A percentile compares a stretch with the other conserved stretches of the same genome.
Conservation (phyloP, 2,329 filamentous ascomycete species). For the Westerdykella aurantiaca region DNA sequence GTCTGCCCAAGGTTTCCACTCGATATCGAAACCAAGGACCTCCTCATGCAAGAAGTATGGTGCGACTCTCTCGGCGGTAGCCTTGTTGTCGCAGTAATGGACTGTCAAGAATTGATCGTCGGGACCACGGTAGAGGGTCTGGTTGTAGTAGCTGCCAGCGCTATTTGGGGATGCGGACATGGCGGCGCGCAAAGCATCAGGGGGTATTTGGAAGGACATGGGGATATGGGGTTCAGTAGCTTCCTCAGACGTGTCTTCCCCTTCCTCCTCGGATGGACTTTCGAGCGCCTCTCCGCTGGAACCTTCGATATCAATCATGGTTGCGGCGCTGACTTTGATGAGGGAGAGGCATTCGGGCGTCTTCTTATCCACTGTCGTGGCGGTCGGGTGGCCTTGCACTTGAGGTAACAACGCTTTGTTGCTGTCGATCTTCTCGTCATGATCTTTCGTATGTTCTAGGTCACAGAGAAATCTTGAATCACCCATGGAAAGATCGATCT, state of each 20-base stretch:
- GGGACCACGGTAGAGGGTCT: slow-evolving; percentile 59
- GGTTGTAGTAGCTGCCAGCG: slow-evolving; percentile 55
- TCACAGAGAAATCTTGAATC: no score
- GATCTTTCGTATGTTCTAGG: no score
- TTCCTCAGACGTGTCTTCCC: slow-evolving; percentile 2
- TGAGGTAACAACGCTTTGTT: no score
- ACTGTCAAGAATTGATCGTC: slow-evolving; percentile 55
- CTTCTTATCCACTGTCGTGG: no score
- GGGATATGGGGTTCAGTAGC: slow-evolving; percentile 13
- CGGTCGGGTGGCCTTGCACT: no score
- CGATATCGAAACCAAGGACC: slow-evolving; percentile 80
- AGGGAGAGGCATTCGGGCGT: no score
- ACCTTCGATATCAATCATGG: no score
- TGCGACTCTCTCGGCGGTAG: slow-evolving; percentile 63
- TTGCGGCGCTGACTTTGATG: no score
- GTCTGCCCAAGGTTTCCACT: slow-evolving; percentile 58
- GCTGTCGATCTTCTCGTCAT: no score
- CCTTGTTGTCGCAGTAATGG: slow-evolving; percentile 68
- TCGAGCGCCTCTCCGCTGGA: no score
- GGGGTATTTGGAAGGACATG: slow-evolving; percentile 30
- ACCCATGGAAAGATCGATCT: no score
- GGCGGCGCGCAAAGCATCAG: slow-evolving; percentile 20
- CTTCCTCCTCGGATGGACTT: no score
- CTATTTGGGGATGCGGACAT: slow-evolving; percentile 28
- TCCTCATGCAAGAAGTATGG: slow-evolving; percentile 63